These are phyloP conservation scores for Citeromyces nyonsensis DNA, from an alignment of 805 yeast genomes.

Conservation along the genomic window DNA sequence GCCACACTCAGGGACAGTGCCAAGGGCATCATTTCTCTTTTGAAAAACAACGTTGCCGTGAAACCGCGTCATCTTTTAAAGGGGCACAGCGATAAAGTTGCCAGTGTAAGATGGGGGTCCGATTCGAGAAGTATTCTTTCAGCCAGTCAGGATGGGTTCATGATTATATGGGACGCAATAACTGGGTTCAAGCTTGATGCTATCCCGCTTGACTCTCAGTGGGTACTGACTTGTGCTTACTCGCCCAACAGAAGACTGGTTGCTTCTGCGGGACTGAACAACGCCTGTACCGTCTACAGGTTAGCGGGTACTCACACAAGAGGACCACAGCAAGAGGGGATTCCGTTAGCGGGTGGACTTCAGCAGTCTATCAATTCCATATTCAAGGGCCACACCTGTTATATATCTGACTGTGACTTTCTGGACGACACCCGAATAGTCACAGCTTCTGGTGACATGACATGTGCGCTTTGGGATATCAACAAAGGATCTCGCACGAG, in stretches of 20 bases:
- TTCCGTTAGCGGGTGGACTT: slow-evolving; percentile 7
- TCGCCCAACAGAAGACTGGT: slow-evolving; percentile 51
- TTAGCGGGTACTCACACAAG: slow-evolving; percentile 8
- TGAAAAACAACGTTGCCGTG: slow-evolving; percentile 2
- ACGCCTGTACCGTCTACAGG: slow-evolving; percentile 58
- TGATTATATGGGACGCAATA: slow-evolving; percentile 70
- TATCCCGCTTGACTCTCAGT: slow-evolving; percentile 56
- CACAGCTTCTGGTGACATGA: slow-evolving; percentile 75
- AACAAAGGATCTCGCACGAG: slow-evolving; percentile 34
- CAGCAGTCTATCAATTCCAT: slow-evolving; percentile 22
- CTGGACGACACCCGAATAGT: slow-evolving; percentile 36
- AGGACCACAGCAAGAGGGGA: not conserved
- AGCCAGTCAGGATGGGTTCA: slow-evolving; percentile 77
- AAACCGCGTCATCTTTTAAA: slow-evolving; percentile 17
- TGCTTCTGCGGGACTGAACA: slow-evolving; percentile 77
- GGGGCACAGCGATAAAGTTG: slow-evolving; percentile 66
- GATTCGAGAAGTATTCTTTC: slow-evolving; percentile 48
- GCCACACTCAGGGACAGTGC: not conserved
- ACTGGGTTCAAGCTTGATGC: slow-evolving; percentile 61
- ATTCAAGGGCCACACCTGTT: slow-evolving; percentile 73
- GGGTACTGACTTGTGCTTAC: slow-evolving; percentile 66
- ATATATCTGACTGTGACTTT: slow-evolving; percentile 63
- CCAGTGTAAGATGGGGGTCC: slow-evolving; percentile 59
- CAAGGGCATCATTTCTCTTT: not conserved
- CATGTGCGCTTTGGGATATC: slow-evolving; percentile 71